Conservation (phyloP, 805 yeast genomes). For the Starmerella asiatica region DNA sequence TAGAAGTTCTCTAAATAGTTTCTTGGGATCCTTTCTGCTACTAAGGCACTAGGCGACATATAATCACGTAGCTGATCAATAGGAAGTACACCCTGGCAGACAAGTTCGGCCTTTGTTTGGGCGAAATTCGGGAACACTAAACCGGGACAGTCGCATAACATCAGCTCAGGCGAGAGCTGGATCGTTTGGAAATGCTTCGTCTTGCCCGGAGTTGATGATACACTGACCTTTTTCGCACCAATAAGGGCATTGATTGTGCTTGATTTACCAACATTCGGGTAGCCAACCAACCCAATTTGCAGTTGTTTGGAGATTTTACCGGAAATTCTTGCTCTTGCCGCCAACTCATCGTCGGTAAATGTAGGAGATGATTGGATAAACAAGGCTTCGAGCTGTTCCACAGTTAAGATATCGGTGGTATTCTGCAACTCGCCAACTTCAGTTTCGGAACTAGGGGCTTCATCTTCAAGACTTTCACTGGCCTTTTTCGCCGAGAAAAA, state of each 20-base stretch:
- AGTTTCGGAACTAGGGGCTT: conserved; percentile 41
- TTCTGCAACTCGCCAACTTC: conserved; percentile 18
- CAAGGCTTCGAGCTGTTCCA: conserved; percentile 71
- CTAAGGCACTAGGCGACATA: conserved; percentile 75
- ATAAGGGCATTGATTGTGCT: conserved; percentile 96
- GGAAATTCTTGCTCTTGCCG: conserved; percentile 10
- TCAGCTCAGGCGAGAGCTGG: conserved; percentile 62
- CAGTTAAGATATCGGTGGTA: conserved; percentile 56
- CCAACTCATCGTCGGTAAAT: conserved; percentile 25
- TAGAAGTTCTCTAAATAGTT: conserved; percentile 78
- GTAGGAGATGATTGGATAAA: conserved; percentile 64
- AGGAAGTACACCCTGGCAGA: conserved; percentile 96
- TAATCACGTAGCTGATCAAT: conserved; percentile 91
- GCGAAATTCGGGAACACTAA: conserved; percentile 97
- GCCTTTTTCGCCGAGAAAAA: conserved; percentile 89
- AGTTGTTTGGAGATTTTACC: conserved; percentile 36
- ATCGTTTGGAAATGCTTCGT: conserved; percentile 98
- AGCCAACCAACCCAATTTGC: conserved; percentile 93
- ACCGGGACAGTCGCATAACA: conserved; percentile 98
- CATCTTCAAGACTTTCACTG: conserved; percentile 36
- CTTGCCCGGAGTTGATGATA: conserved; percentile 96
- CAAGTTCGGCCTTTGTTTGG: conserved; percentile 88
- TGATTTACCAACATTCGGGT: conserved; percentile 93
- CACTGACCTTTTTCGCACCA: conserved; percentile 96
- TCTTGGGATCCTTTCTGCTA: conserved; percentile 80